Evolutionary conservation across 2,329 filamentous ascomycete species (phyloP), one percentile per base, ranked within the genome.

Genomic region (Aspergillus sojae): DNA sequence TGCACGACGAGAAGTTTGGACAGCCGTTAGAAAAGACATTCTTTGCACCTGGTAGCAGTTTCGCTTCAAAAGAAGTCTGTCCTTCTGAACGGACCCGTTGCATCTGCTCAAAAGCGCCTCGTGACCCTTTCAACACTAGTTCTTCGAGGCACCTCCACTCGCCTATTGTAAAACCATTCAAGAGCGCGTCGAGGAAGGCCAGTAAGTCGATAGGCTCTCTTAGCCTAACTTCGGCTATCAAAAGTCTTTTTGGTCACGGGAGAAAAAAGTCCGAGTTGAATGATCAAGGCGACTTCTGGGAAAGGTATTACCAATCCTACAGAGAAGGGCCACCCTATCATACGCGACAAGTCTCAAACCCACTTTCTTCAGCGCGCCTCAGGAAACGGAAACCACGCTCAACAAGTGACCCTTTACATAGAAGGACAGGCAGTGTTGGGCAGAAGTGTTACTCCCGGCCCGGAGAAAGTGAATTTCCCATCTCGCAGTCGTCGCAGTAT

Each of bases 351-450:
- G 11, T 58, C 16, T 58, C 61, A 6, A 62, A 58, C 28, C 39
- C 28, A 5, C 26, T 57, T 36, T 54, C 46, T 19, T 26, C 53
- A 43, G 30, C 41, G 30, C 58, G 52, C 16, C 21, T 61, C 28
- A 61, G 21, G n/a, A 62, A 55, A 48, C 48, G 26, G 19, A 62
- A 62, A 14, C 46, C 45, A 19, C 61, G 61, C 39, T 62, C 61
- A 9, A 28, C 48, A 9, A 62, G 61, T 11, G 61, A 62, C 23
- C 61, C 56, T 21, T 16, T 52, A 30, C 11, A 58, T 14, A 58
- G n/a, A 11, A 54, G 56, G 19, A 19, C 30, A 28, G 39, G 21
- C 43, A 26, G 36, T 19, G 45, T 28, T 26, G 34, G 39, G 48
- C 46, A 41, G 39, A 50, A 23, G 58, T 11, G 21, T 16, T 21